Percentiles rank a stretch among this genome's conserved stretches.
Evolutionary conservation across 116 monocot genomes (phyloP).

Genomic region (Phalaenopsis hybrid): DNA sequence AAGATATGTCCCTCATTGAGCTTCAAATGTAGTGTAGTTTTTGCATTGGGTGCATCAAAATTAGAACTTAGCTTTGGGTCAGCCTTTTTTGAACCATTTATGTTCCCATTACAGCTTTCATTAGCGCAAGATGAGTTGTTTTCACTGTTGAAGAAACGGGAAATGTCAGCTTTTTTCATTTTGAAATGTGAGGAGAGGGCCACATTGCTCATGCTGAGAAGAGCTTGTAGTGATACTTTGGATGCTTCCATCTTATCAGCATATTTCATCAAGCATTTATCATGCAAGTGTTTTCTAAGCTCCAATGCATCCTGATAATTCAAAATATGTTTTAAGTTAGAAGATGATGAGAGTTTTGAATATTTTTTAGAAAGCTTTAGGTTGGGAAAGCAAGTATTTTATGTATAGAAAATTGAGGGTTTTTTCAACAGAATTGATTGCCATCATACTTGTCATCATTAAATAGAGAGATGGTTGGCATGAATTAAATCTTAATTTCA

Average conservation of each 20-base stretch:
- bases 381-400: too few relatives aligned
- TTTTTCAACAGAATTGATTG: too few relatives aligned
- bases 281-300: slow-evolving; percentile 38
- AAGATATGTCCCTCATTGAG: slow-evolving; percentile 28
- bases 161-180: slow-evolving; percentile 31
- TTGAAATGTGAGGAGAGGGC: slow-evolving; percentile 27
- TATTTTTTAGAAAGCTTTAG: too few relatives aligned
- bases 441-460: too few relatives aligned
- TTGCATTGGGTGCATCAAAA: slow-evolving; percentile 11
- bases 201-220: slow-evolving; percentile 18
- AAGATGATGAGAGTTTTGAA: too few relatives aligned
- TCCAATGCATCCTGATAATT: slow-evolving; percentile 33
- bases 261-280: slow-evolving; percentile 30
- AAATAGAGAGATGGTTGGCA: too few relatives aligned
- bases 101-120: too few relatives aligned
- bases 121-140: not conserved
- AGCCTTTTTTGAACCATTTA: too few relatives aligned
- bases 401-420: too few relatives aligned
- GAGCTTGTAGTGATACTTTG: slow-evolving; percentile 20
- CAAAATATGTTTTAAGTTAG: not conserved
- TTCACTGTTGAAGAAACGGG: slow-evolving; percentile 21
- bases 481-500: too few relatives aligned
- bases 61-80: not conserved
- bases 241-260: slow-evolving; percentile 35
- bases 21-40: slow-evolving; percentile 10